Conservation (phyloP, 306 rosid species). For the Cicer bijugum region DNA sequence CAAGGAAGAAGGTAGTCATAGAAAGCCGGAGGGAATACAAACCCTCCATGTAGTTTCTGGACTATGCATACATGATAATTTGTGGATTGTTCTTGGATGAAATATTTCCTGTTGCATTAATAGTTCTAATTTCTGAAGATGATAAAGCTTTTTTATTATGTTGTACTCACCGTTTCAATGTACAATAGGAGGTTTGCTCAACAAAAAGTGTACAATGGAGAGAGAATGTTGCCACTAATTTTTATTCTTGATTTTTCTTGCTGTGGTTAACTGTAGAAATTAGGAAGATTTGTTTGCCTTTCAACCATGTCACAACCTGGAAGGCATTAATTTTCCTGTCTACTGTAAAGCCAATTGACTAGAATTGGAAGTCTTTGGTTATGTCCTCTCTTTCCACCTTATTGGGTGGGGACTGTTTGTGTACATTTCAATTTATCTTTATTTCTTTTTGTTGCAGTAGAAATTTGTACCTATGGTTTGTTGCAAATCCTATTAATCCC, state of each 20-base stretch:
- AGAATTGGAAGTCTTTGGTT: conserved; percentile 32
- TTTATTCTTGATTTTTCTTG: conserved; percentile 38
- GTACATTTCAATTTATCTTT: conserved; percentile 11
- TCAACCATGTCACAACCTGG: conserved; percentile 47
- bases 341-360: conserved; percentile 39
- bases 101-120: conserved; percentile 36
- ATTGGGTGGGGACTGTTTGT: conserved; percentile 42
- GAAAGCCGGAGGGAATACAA: conserved; percentile 80
- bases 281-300: conserved; percentile 37
- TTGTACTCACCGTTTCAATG: conserved; percentile 42
- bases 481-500: conserved; percentile 12
- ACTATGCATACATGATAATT: conserved; percentile 44
- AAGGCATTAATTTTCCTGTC: conserved; percentile 32
- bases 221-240: conserved; percentile 19
- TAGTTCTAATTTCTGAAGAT: conserved; percentile 39
- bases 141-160: conserved; percentile 44
- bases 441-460: conserved; percentile 17
- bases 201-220: conserved; percentile 22
- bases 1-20: conserved; percentile 75
- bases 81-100: conserved; percentile 37
- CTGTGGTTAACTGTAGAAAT: conserved; percentile 27
- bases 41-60: conserved; percentile 53
- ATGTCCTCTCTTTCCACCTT: conserved; percentile 28
- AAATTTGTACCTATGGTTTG: conserved; percentile 18
- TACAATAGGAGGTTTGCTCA: conserved; percentile 33